Percentiles rank a stretch among this genome's conserved stretches.
phyloP scores from a whole-genome alignment of 192 early-diverging fungal genomes.

The Chytriomyces sp. region DNA sequence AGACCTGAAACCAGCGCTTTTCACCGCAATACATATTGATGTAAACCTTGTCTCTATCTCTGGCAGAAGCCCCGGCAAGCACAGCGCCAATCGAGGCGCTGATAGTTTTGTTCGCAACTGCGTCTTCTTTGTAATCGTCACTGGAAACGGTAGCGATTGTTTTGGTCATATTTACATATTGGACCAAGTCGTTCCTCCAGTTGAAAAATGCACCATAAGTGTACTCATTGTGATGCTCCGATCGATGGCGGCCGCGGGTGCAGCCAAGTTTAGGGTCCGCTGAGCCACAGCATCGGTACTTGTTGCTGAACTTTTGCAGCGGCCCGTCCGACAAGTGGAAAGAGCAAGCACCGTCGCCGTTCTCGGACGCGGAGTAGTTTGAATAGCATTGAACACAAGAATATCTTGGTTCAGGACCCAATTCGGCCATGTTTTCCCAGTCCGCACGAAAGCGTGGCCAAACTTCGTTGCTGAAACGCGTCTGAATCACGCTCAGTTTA shows the following conservation, averaged over 20 bases:
- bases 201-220: conserved; percentile 10
- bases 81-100: not conserved
- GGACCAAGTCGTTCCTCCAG: conserved; percentile 14
- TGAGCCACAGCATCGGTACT: conserved; percentile 7
- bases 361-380: not conserved
- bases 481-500: conserved; percentile 15
- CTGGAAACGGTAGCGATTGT: not conserved
- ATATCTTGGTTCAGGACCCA: conserved; percentile 22
- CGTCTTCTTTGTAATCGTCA: not conserved
- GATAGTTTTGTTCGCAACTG: not conserved
- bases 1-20: not conserved
- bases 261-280: conserved; percentile 7
- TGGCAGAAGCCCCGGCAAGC: not conserved
- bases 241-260: not conserved
- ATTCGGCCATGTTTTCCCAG: conserved; percentile 2
- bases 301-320: not conserved
- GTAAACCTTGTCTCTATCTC: conserved; percentile 10
- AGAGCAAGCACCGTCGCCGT: conserved; percentile 29
- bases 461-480: conserved; percentile 9
- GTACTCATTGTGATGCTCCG: conserved; percentile 33
- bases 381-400: conserved; percentile 27
- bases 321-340: conserved; percentile 25
- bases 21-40: not conserved
- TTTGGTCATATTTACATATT: not conserved
- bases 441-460: conserved; percentile 4